phyloP scores from a whole-genome alignment of 1,284 basidiomycete species.

The Pseudozyma sp. region DNA sequence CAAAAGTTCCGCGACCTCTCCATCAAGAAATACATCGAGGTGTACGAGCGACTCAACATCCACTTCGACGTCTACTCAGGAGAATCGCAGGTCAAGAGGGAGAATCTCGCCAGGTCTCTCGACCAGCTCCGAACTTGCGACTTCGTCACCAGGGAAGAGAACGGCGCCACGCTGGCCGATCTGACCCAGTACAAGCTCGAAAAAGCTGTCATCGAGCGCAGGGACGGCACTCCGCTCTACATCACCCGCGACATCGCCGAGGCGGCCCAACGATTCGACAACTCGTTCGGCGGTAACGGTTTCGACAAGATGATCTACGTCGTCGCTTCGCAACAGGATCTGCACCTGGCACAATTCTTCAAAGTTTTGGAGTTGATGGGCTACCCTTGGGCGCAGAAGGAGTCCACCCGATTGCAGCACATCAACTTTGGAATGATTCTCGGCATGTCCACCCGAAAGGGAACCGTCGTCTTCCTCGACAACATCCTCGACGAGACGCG shows the following conservation, averaged over 20 bases:
- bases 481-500: conserved; percentile 91
- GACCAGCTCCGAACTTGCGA: conserved; percentile 42
- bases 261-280: conserved; percentile 88
- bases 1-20: conserved; percentile 90
- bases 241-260: conserved; percentile 97
- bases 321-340: conserved; percentile 91
- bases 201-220: conserved; percentile 91
- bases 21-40: conserved; percentile 88
- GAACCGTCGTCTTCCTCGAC: conserved; percentile 95
- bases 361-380: conserved; percentile 92
- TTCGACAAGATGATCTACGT: conserved; percentile 99
- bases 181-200: conserved; percentile 73
- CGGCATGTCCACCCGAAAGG: conserved; percentile 97
- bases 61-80: conserved; percentile 94
- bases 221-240: conserved; percentile 97
- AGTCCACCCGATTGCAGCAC: conserved; percentile 78
- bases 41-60: conserved; percentile 91
- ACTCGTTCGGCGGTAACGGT: conserved; percentile 46
- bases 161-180: conserved; percentile 65
- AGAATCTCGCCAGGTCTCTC: conserved; percentile 76
- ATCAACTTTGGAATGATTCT: conserved; percentile 92
- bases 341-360: conserved; percentile 93
- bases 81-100: conserved; percentile 86
- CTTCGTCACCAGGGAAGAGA: conserved; percentile 58
- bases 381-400: conserved; percentile 79